A percentile compares a stretch with the other conserved stretches of the same genome.
Conservation (phyloP, 306 rosid species). For the Pterocarpus macrocarpus region DNA sequence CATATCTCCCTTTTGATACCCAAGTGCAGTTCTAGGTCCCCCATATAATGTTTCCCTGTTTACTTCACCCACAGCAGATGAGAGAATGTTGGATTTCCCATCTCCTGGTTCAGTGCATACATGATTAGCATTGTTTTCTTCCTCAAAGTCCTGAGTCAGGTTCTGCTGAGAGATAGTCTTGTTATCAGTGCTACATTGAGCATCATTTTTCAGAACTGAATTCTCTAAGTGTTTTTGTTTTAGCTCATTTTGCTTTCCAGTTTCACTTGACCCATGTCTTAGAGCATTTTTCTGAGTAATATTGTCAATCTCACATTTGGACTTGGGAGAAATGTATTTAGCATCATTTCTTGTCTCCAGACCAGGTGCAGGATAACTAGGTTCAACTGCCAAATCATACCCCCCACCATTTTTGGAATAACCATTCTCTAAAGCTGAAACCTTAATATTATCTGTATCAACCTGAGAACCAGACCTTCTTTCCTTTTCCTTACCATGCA, state of each 20-base stretch:
- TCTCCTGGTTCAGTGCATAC: conserved; percentile 48
- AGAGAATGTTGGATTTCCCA: conserved; percentile 54
- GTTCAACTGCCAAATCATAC: conserved; percentile 51
- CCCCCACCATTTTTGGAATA: conserved; percentile 56
- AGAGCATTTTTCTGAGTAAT: conserved; percentile 42
- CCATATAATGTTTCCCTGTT: conserved; percentile 49
- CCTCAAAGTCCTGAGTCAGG: conserved; percentile 51
- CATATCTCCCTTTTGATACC: conserved; percentile 52
- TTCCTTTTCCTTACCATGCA: conserved; percentile 53
- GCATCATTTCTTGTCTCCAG: conserved; percentile 47
- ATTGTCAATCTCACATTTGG: conserved; percentile 50
- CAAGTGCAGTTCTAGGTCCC: conserved; percentile 48
- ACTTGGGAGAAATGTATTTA: conserved; percentile 46
- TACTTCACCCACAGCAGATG: conserved; percentile 46
- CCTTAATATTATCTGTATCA: conserved; percentile 53
- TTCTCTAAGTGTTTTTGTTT: conserved; percentile 53
- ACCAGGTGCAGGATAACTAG: conserved; percentile 47
- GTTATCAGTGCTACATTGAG: conserved; percentile 48
- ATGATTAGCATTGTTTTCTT: conserved; percentile 42
- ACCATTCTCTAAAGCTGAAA: conserved; percentile 55
- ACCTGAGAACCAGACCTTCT: conserved; percentile 51
- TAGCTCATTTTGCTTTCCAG: conserved; percentile 51
- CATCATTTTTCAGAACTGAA: conserved; percentile 53
- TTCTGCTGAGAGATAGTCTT: conserved; percentile 48
- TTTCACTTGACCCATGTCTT: conserved; percentile 54